These are phyloP conservation scores for Rosa persica DNA, from an alignment of 306 rosid genomes.

Conservation along the genomic window DNA sequence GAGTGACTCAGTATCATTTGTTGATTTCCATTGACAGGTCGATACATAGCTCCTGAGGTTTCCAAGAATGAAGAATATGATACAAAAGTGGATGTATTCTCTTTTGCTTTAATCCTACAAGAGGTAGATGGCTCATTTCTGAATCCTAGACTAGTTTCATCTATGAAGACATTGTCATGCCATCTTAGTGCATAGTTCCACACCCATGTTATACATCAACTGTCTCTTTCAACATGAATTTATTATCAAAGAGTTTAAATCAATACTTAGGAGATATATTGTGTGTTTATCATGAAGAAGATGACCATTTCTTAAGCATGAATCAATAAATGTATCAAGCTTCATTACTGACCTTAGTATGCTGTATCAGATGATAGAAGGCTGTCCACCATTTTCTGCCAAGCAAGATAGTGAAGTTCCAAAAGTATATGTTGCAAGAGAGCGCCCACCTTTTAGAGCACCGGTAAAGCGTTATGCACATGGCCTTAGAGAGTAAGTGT, in stretches of 20 bases:
- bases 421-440: slow-evolving; percentile 55
- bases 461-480: slow-evolving; percentile 66
- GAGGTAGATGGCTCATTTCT: slow-evolving; percentile 56
- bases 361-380: slow-evolving; percentile 83
- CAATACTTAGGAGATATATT: not conserved
- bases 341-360: slow-evolving; percentile 30
- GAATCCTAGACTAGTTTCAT: not conserved
- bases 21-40: slow-evolving; percentile 51
- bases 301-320: not conserved
- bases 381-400: slow-evolving; percentile 65
- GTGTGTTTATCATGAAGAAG: not conserved
- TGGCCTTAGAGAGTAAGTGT: slow-evolving; percentile 76
- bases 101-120: slow-evolving; percentile 87
- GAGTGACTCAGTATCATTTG: slow-evolving; percentile 6
- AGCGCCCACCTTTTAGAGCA: slow-evolving; percentile 84
- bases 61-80: slow-evolving; percentile 70
- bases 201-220: not conserved
- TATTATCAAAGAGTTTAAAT: not conserved
- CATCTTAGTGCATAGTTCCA: not conserved
- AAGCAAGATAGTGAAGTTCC: slow-evolving; percentile 71
- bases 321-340: slow-evolving; percentile 17
- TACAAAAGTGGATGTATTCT: slow-evolving; percentile 96
- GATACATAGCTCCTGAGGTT: slow-evolving; percentile 95
- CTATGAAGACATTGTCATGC: not conserved
- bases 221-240: not conserved